phyloP scores from a whole-genome alignment of 148 eudicot species.

The Vaccinium corymbosum region DNA sequence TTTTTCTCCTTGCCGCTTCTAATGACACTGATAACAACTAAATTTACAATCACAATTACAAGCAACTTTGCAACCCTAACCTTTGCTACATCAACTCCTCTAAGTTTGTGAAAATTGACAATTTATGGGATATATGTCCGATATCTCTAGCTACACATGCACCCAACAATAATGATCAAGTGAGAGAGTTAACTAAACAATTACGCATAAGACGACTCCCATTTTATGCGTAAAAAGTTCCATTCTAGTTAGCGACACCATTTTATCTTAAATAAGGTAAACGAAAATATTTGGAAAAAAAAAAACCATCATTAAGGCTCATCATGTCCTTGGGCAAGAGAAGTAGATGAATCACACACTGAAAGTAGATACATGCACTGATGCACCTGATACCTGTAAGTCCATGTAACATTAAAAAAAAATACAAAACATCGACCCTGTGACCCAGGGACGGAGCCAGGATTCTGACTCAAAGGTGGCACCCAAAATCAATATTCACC shows the following conservation, averaged over 20 bases:
- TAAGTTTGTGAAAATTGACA: neutral
- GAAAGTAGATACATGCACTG: too few relatives aligned
- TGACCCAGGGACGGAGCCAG: too few relatives aligned
- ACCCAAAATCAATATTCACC: too few relatives aligned
- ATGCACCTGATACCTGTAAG: too few relatives aligned
- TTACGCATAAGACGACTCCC: neutral
- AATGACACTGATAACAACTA: neutral
- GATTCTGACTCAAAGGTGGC: too few relatives aligned
- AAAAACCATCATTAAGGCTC: neutral
- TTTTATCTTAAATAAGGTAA: neutral
- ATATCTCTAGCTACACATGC: neutral
- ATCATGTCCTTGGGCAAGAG: neutral
- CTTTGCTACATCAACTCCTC: neutral
- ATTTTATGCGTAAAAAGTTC: neutral
- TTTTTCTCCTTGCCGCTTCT: neutral
- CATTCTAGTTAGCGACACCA: neutral
- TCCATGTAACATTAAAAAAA: too few relatives aligned
- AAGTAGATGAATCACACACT: neutral
- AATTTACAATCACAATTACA: neutral
- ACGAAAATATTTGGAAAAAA: neutral
- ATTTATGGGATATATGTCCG: neutral
- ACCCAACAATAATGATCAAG: neutral
- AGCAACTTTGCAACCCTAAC: neutral
- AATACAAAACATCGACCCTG: too few relatives aligned
- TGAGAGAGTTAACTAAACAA: too few relatives aligned